A percentile compares a stretch with the other conserved stretches of the same genome.
phyloP scores from a whole-genome alignment of 495 filamentous ascomycete species.

The Annulohypoxylon stygium region DNA sequence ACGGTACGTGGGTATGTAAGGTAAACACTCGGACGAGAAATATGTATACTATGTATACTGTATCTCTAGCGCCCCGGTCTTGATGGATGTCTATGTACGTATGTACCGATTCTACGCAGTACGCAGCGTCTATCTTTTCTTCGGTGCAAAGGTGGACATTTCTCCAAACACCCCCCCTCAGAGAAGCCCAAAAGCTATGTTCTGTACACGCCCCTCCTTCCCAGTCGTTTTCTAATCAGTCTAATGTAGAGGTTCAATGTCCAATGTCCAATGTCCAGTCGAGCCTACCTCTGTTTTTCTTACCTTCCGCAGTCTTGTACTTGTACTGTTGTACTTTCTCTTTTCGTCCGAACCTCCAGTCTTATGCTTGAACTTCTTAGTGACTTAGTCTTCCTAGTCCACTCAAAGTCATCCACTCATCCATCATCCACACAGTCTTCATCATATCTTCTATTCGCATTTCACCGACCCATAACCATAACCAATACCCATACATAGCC shows the following conservation, averaged over 20 bases:
- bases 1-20: not conserved
- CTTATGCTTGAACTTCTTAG: constrained; percentile 7
- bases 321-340: constrained; percentile 38
- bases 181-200: constrained; percentile 7
- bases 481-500: not conserved
- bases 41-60: not conserved
- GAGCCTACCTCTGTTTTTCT: constrained; percentile 20
- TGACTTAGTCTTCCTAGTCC: not conserved
- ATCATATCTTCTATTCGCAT: constrained; percentile 38
- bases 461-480: constrained; percentile 28
- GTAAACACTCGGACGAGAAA: constrained; percentile 25
- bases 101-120: not conserved
- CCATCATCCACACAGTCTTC: constrained; percentile 17
- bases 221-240: constrained; percentile 2
- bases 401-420: not conserved
- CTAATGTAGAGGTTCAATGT: not conserved
- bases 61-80: constrained; percentile 16
- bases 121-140: constrained; percentile 35
- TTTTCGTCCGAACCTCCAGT: constrained; percentile 45
- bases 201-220: constrained; percentile 31
- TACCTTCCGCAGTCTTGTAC: constrained; percentile 17
- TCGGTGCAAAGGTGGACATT: constrained; percentile 46
- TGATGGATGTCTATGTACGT: constrained; percentile 24
- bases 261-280: not conserved
- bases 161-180: constrained; percentile 28